Conservation (phyloP, 2,329 filamentous ascomycete genomes). For the Gaeumannomyces sp. region DNA sequence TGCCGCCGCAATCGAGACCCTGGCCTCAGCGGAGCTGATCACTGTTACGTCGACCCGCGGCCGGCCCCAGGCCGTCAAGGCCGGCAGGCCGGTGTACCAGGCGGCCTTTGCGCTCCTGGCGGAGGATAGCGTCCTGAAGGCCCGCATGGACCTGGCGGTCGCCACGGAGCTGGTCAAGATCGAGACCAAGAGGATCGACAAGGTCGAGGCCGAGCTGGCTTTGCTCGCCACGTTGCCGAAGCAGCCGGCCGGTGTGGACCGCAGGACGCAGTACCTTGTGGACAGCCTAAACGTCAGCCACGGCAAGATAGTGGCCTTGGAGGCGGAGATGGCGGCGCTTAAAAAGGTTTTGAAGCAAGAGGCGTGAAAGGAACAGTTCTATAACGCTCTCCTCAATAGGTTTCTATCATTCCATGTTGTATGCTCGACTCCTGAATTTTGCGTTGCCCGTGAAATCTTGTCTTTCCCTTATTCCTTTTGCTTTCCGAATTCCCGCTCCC, state of each 20-base stretch:
- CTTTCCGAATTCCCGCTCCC: no score
- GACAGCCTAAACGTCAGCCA: constrained; percentile 69
- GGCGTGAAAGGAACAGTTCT: constrained; percentile 14
- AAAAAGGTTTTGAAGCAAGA: constrained; percentile 59
- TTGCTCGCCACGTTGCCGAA: constrained; percentile 64
- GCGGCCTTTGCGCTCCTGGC: constrained; percentile 72
- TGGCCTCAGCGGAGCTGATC: constrained; percentile 84
- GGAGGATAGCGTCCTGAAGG: constrained; percentile 64
- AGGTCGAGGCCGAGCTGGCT: constrained; percentile 70
- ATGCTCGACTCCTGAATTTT: no score
- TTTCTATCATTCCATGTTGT: no score
- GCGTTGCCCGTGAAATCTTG: no score
- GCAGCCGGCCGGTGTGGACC: constrained; percentile 61
- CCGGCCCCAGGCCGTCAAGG: constrained; percentile 68
- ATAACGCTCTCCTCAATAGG: no score
- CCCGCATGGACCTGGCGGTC: constrained; percentile 66
- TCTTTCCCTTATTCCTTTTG: no score
- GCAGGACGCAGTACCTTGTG: constrained; percentile 66
- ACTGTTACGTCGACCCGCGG: constrained; percentile 67
- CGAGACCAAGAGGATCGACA: constrained; percentile 69
- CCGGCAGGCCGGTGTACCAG: constrained; percentile 80
- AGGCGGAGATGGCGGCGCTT: constrained; percentile 62
- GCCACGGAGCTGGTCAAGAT: constrained; percentile 62
- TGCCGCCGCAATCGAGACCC: constrained; percentile 69
- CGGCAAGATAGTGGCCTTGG: constrained; percentile 64